Conservation (phyloP, 768 basidiomycete species). For the Gloeophyllum trabeum region DNA sequence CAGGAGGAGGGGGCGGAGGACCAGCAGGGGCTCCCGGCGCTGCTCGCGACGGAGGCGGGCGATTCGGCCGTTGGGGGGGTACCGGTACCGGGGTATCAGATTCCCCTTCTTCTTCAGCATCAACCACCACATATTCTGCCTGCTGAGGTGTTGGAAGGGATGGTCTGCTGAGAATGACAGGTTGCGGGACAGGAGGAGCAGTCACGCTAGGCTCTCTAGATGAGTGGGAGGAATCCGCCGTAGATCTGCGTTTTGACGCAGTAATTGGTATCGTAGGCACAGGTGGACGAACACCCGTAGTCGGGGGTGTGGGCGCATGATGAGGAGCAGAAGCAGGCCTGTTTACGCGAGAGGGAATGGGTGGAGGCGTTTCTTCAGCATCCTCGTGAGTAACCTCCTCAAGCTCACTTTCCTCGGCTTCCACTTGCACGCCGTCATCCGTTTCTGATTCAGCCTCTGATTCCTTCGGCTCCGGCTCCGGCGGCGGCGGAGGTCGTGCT, state of each 20-base stretch:
- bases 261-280: constrained; percentile 10
- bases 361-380: constrained; percentile 17
- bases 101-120: constrained; percentile 9
- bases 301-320: constrained; percentile 11
- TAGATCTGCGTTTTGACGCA: too few species aligned
- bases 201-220: neutral
- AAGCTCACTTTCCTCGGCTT: constrained; percentile 62
- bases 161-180: neutral
- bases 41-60: constrained; percentile 21
- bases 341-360: constrained; percentile 37
- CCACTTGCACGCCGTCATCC: constrained; percentile 54
- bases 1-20: constrained; percentile 22
- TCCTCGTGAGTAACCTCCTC: constrained; percentile 58
- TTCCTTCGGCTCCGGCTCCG: constrained; percentile 23
- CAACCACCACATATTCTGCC: constrained; percentile 23
- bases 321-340: constrained; percentile 15
- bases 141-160: neutral
- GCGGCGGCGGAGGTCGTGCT: constrained; percentile 19
- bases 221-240: too few species aligned
- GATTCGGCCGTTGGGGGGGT: constrained; percentile 26
- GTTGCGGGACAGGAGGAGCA: neutral
- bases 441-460: constrained; percentile 34
- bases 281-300: constrained; percentile 11
- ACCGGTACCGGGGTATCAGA: constrained; percentile 29
- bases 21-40: too few species aligned